Evolutionary conservation across 148 eudicot species (phyloP), one percentile per base, ranked within the genome.

Genomic region (Camellia granthamiana): DNA sequence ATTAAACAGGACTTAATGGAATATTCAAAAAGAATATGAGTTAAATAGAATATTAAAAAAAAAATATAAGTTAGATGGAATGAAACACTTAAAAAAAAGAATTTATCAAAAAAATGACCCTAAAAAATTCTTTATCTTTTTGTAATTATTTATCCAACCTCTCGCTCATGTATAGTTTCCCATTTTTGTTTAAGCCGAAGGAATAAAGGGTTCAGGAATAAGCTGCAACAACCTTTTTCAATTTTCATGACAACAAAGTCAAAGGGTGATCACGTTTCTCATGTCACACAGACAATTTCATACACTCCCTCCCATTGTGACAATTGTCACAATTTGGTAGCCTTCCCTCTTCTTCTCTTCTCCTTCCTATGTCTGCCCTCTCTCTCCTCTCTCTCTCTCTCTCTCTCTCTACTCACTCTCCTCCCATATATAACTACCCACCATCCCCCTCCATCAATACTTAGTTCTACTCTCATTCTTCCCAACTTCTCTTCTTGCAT

Each of bases 261-360:
- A 49, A 49, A 3, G 38, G 7, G 38, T 30, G 38, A 30, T 65
- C 21, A 46, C n/a, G 30, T 71, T 46, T 47, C 10, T 49, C 23
- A 16, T 41, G 52, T 30, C 38, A 30, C 38, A 49, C 14, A 51
- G 10, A 65, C 6, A 65, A 9, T 49, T 72, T 46, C 74, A 49
- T 43, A 21, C 1, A 19, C 21, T 13, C 6, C 52, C 63, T 54
- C 74, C 51, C 80, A 55, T 47, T 23, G 75, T 73, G 84, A 83
- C 85, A 83, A 42, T 78, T 83, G 85, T 83, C 85, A 44, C 78
- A 11, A 56, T 72, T 60, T 15, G 77, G 54, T 69, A 44, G 61
- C 62, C 55, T 60, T 71, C 56, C 62, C 59, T 47, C 49, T 51
- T 44, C 54, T 60, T 61, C n/a, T 55, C 30, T 82, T 72, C 55